A percentile compares a stretch with the other conserved stretches of the same genome.
Evolutionary conservation across 805 yeast species (phyloP).

Genomic region (Zygoascus bituminiphila): DNA sequence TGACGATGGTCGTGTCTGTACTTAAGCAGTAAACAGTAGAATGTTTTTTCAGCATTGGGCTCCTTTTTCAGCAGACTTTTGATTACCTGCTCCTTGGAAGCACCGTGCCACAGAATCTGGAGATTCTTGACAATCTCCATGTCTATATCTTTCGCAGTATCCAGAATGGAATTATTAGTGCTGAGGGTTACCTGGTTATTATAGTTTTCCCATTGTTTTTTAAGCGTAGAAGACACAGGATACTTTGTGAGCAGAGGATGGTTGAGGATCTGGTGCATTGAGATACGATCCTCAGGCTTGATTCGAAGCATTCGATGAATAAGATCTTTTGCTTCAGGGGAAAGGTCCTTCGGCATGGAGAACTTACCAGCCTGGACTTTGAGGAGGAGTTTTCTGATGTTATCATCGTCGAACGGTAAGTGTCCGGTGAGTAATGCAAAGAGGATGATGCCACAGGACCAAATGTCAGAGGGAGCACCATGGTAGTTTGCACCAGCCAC

Average conservation of each 20-base stretch:
- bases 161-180: constrained; percentile 97
- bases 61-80: constrained; percentile 45
- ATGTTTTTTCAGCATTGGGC: constrained; percentile 70
- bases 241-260: constrained; percentile 83
- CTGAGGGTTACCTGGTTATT: constrained; percentile 25
- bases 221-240: constrained; percentile 15
- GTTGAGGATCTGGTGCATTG: constrained; percentile 61
- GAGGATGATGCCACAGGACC: constrained; percentile 96
- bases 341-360: constrained; percentile 70
- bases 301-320: constrained; percentile 74
- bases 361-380: constrained; percentile 90
- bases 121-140: constrained; percentile 65
- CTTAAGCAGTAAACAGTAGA: constrained; percentile 64
- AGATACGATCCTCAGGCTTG: constrained; percentile 71
- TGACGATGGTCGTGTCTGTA: constrained; percentile 60
- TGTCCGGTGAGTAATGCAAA: constrained; percentile 93
- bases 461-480: constrained; percentile 94
- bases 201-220: constrained; percentile 6
- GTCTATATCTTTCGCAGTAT: constrained; percentile 86
- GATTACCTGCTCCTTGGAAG: constrained; percentile 44
- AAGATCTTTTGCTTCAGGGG: constrained; percentile 80
- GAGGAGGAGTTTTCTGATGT: constrained; percentile 73
- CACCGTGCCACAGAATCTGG: constrained; percentile 77
- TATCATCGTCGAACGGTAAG: constrained; percentile 94
- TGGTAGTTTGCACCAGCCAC: constrained; percentile 93